Percentiles rank a stretch among this genome's conserved stretches.
These are phyloP conservation scores for Trapa incisa DNA, from an alignment of 345 rosid genomes.

Conservation along the genomic window DNA sequence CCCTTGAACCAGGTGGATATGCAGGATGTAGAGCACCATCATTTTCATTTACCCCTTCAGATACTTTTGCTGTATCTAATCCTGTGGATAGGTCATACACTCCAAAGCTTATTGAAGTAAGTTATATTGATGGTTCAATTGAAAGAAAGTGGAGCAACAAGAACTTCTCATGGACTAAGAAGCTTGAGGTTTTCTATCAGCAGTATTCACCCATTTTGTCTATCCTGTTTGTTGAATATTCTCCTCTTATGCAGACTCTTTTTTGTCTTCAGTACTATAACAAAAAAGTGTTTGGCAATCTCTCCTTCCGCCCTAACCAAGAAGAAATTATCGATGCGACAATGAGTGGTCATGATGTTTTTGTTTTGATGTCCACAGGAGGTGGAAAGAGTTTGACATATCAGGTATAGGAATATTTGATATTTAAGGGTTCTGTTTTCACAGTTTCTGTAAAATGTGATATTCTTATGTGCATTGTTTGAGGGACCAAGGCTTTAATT, in stretches of 20 bases:
- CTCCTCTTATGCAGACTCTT: not conserved
- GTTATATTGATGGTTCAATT: slow-evolving; percentile 83
- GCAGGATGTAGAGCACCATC: slow-evolving; percentile 46
- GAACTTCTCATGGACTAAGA: slow-evolving; percentile 75
- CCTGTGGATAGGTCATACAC: slow-evolving; percentile 53
- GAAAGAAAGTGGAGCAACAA: slow-evolving; percentile 69
- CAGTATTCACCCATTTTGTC: slow-evolving; percentile 8
- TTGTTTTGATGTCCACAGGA: slow-evolving; percentile 98
- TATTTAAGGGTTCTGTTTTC: not conserved
- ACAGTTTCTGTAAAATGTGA: not conserved
- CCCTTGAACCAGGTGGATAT: slow-evolving; percentile 32
- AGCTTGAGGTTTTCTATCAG: slow-evolving; percentile 51
- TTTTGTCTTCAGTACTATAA: slow-evolving; percentile 44
- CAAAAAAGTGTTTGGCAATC: slow-evolving; percentile 95
- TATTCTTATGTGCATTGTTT: not conserved
- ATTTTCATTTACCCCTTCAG: slow-evolving; percentile 38
- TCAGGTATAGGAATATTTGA: slow-evolving; percentile 37
- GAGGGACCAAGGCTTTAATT: not conserved
- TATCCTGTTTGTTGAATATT: slow-evolving; percentile 23
- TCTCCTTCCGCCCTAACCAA: slow-evolving; percentile 94
- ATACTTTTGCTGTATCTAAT: slow-evolving; percentile 37
- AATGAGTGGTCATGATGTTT: slow-evolving; percentile 94
- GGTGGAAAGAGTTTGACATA: slow-evolving; percentile 98
- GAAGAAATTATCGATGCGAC: slow-evolving; percentile 91
- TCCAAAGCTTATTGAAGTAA: slow-evolving; percentile 62